Evolutionary conservation across 2,329 filamentous ascomycete genomes (phyloP), one percentile per base, ranked within the genome.

Genomic region (Didymella exigua): DNA sequence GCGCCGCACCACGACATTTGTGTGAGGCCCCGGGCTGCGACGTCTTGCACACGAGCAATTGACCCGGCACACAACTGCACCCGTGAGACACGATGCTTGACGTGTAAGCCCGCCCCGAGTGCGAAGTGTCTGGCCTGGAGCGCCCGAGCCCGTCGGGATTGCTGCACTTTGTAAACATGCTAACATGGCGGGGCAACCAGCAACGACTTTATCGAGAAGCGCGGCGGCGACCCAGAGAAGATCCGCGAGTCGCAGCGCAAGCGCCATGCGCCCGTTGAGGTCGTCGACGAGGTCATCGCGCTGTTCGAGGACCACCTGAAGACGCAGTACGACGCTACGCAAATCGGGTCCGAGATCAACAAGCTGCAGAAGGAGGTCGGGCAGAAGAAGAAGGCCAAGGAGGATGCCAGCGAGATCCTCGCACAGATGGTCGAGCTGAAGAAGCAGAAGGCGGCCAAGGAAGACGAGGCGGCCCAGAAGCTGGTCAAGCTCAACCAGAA

Each of bases 211-310:
- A 81, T 82, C 67, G 72, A 84, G 73, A 91, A 97, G 77, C 89
- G 92, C 68, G 95, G 93, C 64, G 95, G 95, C 67, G 86, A 98
- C 78, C 91, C 92, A 14, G 89, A 96, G 73, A 88, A 87, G 79
- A 95, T 99, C 77, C 89, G 90, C 76, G 91, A 97, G 76, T 95
- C 89, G 62, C 95, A 99, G 78, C 86, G 89, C 66, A 87, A 87
- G 72, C 88, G 95, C 67, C 85, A 86, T 80, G 93, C 91, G 43
- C 83, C 87, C 13, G 90, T 92, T 70, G 89, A 91, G 72, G 81
- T 89, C 42, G 93, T 99, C 23, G 93, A 99, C 79, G 89, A 96
- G 78, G 86, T 98, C 57, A 95, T 97, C 73, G 83, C 83, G 19
- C 80, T 96, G 72, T 97, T 89, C 74, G 89, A 96, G 74, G 91